Conservation (phyloP, 129 eudicot genomes). For the Ambrosia artemisiifolia region DNA sequence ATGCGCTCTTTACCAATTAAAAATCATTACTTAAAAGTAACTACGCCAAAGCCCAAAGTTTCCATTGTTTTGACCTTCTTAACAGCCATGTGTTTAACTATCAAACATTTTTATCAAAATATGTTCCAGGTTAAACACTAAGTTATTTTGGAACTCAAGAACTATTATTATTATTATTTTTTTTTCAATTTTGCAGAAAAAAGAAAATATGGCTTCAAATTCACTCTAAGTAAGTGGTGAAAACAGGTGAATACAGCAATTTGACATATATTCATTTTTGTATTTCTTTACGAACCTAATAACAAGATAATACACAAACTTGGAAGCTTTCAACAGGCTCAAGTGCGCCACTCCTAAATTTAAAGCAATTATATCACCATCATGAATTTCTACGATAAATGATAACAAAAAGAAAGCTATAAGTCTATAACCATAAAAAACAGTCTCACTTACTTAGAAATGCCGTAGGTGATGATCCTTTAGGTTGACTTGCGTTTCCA, state of each 20-base stretch:
- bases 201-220: not conserved
- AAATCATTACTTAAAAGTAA: not conserved
- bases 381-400: not conserved
- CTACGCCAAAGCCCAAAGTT: not conserved
- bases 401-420: not conserved
- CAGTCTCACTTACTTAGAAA: slow-evolving; percentile 49
- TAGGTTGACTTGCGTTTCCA: slow-evolving; percentile 42
- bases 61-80: not conserved
- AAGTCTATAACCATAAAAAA: not conserved
- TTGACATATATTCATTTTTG: not conserved
- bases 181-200: not conserved
- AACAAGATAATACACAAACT: not conserved
- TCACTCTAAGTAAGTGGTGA: not conserved
- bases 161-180: too few species aligned
- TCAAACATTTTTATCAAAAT: not conserved
- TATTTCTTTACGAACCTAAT: not conserved
- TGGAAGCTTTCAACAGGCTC: not conserved
- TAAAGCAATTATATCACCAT: not conserved
- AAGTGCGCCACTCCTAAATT: not conserved
- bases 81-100: not conserved
- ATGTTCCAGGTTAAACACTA: not conserved
- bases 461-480: slow-evolving; percentile 61
- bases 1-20: not conserved
- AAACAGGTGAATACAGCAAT: not conserved
- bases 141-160: not conserved